A percentile compares a stretch with the other conserved stretches of the same genome.
phyloP scores from a whole-genome alignment of 129 eudicot genomes.

The Lonicera japonica region DNA sequence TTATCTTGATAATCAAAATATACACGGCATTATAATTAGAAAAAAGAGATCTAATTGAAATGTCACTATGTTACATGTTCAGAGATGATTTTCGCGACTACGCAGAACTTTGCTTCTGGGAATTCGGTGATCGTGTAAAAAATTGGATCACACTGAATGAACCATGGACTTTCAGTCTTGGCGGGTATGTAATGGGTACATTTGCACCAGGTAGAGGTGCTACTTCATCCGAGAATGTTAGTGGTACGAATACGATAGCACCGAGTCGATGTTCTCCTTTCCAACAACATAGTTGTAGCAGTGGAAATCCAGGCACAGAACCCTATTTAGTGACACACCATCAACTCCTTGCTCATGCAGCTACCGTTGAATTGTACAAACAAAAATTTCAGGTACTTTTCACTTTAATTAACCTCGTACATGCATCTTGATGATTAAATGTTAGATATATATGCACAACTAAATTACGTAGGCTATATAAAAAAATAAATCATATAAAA shows the following conservation, averaged over 20 bases:
- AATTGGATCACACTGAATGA: slow-evolving; percentile 14
- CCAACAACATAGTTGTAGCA: not conserved
- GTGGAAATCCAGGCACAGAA: slow-evolving; percentile 3
- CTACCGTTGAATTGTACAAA: slow-evolving; percentile 7
- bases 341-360: slow-evolving; percentile 11
- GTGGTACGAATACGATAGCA: not conserved
- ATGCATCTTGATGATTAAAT: too few species aligned
- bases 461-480: too few species aligned
- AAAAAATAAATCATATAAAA: too few species aligned
- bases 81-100: slow-evolving; percentile 9
- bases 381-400: slow-evolving; percentile 9
- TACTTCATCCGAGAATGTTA: not conserved
- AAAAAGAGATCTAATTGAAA: too few species aligned
- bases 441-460: too few species aligned
- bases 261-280: not conserved
- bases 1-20: too few species aligned
- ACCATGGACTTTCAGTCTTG: not conserved
- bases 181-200: slow-evolving; percentile 3
- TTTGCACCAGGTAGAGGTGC: slow-evolving; percentile 11
- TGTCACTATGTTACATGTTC: too few species aligned
- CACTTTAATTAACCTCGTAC: too few species aligned
- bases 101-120: slow-evolving; percentile 16
- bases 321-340: slow-evolving; percentile 4
- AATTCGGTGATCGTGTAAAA: slow-evolving; percentile 22
- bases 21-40: too few species aligned